Percentiles rank a stretch among this genome's conserved stretches.
phyloP scores from a whole-genome alignment of 2,329 filamentous ascomycete species.

The Tolypocladium ovalisporum region DNA sequence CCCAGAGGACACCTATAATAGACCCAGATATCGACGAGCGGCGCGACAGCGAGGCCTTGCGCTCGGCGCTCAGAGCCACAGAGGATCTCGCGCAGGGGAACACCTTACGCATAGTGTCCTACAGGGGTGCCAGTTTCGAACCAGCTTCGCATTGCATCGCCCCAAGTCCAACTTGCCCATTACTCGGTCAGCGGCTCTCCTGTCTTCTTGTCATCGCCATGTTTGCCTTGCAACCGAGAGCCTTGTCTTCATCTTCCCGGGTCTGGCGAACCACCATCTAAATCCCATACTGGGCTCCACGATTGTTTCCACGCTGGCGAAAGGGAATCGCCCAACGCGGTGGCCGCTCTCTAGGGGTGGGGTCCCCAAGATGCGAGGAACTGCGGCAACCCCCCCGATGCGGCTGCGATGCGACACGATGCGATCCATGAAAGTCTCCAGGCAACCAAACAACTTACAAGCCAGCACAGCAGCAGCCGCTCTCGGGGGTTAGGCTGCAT shows the following conservation, averaged over 20 bases:
- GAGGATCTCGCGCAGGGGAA: neutral
- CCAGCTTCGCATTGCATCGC: neutral
- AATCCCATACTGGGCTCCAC: neutral
- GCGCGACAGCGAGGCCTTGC: neutral
- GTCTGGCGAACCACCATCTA: neutral
- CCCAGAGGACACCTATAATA: neutral
- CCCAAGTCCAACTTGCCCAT: neutral
- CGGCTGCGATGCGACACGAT: constrained; percentile 3
- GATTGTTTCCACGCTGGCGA: neutral
- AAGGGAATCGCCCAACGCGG: neutral
- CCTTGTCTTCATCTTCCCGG: neutral
- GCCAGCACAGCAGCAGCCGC: neutral
- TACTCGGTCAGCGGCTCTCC: neutral
- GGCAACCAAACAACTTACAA: neutral
- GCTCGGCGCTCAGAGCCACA: neutral
- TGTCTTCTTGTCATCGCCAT: neutral
- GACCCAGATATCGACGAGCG: neutral
- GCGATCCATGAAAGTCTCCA: neutral
- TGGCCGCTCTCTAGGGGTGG: neutral
- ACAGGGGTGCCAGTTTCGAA: constrained; percentile 2
- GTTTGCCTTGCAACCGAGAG: neutral
- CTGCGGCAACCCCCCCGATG: constrained; percentile 2
- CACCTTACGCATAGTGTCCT: neutral
- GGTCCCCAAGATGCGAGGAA: constrained; percentile 1
- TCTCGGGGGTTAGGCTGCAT: neutral